A percentile compares a stretch with the other conserved stretches of the same genome.
phyloP scores from a whole-genome alignment of 2,329 filamentous ascomycete genomes.

The Helminthosporium solani region DNA sequence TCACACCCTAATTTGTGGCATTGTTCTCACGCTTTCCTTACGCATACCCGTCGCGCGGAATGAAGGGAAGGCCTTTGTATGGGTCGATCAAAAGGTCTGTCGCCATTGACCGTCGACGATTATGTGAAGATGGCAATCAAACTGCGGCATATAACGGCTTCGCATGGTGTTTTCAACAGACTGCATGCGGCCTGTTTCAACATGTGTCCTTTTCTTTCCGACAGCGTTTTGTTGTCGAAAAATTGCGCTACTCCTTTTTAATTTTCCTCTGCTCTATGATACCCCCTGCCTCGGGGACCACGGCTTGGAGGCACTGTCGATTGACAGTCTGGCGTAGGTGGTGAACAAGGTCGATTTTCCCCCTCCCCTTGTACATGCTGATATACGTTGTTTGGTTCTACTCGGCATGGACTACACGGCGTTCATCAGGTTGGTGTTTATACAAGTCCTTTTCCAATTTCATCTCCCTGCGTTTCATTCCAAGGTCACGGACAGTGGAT shows the following conservation, averaged over 20 bases:
- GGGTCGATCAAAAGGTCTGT: too few species aligned
- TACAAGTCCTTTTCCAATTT: not conserved
- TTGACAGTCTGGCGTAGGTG: conserved; percentile 17
- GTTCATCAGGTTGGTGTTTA: not conserved
- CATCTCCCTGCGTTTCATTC: not conserved
- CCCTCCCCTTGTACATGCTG: conserved; percentile 5
- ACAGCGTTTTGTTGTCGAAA: conserved; percentile 1
- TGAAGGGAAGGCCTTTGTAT: too few species aligned
- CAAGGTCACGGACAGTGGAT: not conserved
- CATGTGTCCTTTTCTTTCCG: not conserved
- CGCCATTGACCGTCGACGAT: too few species aligned
- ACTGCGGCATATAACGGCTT: not conserved
- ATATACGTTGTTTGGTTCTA: not conserved
- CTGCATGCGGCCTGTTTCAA: not conserved
- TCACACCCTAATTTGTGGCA: too few species aligned
- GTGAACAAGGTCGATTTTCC: not conserved
- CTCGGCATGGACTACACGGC: not conserved
- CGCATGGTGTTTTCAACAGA: not conserved
- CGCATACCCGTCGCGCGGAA: too few species aligned
- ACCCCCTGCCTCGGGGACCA: conserved; percentile 5
- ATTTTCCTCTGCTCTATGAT: conserved; percentile 2
- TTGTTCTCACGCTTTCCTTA: too few species aligned
- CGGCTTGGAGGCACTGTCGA: conserved; percentile 14
- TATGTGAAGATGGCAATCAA: not conserved
- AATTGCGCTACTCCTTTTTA: conserved; percentile 1